Percentiles rank a stretch among this genome's conserved stretches.
Conservation (phyloP, 2,329 filamentous ascomycete genomes). For the Didymella exigua region DNA sequence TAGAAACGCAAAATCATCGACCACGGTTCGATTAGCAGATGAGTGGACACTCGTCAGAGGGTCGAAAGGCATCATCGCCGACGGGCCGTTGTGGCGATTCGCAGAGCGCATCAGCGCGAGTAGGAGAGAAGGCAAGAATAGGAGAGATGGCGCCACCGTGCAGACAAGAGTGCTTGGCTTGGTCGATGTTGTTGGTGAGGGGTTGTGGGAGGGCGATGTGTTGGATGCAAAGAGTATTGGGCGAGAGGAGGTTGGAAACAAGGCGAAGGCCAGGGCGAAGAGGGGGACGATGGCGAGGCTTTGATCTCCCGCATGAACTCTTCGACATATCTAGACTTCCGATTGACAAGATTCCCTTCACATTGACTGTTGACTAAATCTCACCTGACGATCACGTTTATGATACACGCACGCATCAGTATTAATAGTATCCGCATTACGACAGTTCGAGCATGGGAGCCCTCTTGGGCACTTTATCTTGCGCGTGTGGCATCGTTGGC, state of each 20-base stretch:
- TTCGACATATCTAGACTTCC: slow-evolving; percentile 33
- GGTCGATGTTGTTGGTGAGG: slow-evolving; percentile 73
- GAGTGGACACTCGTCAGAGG: slow-evolving; percentile 73
- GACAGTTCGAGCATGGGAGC: slow-evolving; percentile 40
- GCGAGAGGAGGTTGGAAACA: slow-evolving; percentile 19
- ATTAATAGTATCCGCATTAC: slow-evolving; percentile 17
- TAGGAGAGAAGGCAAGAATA: slow-evolving; percentile 90
- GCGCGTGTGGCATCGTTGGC: slow-evolving; percentile 34
- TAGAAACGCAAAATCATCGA: slow-evolving; percentile 66
- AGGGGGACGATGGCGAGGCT: slow-evolving; percentile 43
- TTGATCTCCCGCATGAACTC: slow-evolving; percentile 36
- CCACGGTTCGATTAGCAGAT: slow-evolving; percentile 70
- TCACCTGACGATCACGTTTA: slow-evolving; percentile 36
- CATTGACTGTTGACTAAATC: slow-evolving; percentile 35
- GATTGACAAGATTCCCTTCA: not conserved
- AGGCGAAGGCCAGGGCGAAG: slow-evolving; percentile 40
- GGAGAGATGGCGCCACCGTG: slow-evolving; percentile 90
- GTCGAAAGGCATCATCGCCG: slow-evolving; percentile 63
- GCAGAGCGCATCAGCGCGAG: slow-evolving; percentile 84
- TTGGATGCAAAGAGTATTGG: slow-evolving; percentile 13
- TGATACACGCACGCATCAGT: slow-evolving; percentile 36
- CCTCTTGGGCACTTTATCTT: slow-evolving; percentile 47
- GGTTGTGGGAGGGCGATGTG: slow-evolving; percentile 64
- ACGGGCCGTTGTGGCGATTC: slow-evolving; percentile 87
- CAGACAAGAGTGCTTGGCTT: slow-evolving; percentile 78